Percentiles rank a stretch among this genome's conserved stretches.
Evolutionary conservation across 306 rosid species (phyloP).

Genomic region (Medicago truncatula): MtrunA17r5.0-ANR NC_053046.1:41127001-41127500

Average conservation of each 20-base stretch:
- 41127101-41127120: background rate
- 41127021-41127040: background rate
- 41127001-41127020: background rate
- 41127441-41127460: background rate
- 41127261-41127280: too few relatives aligned
- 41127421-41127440: background rate
- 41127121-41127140: background rate
- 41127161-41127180: constrained; percentile 5
- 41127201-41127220: background rate
- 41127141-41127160: background rate
- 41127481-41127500: too few relatives aligned
- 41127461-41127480: background rate
- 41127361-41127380: background rate
- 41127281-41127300: too few relatives aligned
- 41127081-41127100: background rate
- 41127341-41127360: background rate
- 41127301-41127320: too few relatives aligned
- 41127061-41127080: background rate
- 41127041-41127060: background rate
- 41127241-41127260: background rate
- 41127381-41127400: background rate
- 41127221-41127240: background rate
- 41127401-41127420: background rate
- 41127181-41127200: background rate
- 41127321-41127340: background rate